Conservation (phyloP, 2,329 filamentous ascomycete species). For the Aspergillus costaricaensis region DNA sequence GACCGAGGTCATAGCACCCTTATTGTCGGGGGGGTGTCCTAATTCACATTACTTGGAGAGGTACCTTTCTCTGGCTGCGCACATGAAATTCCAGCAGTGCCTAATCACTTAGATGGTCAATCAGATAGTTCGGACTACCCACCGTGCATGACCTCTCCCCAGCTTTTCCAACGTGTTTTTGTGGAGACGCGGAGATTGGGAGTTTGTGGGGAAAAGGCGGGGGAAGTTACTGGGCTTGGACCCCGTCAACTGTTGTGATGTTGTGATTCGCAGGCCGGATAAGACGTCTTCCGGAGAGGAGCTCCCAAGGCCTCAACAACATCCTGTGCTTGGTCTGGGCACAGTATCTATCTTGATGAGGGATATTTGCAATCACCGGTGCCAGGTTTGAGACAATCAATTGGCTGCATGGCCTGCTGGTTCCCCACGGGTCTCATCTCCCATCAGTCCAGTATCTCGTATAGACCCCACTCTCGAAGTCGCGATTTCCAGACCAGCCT, state of each 20-base stretch:
- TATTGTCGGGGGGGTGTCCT: no score
- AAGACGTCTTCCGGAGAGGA: not conserved
- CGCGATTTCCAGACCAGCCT: no score
- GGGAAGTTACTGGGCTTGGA: not conserved
- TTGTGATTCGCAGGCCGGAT: not conserved
- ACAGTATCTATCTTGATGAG: not conserved
- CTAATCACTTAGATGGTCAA: not conserved
- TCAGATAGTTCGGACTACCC: not conserved
- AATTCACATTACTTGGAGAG: not conserved
- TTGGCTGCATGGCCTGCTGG: no score
- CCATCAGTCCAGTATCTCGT: no score
- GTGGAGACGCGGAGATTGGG: not conserved
- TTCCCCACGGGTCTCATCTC: no score
- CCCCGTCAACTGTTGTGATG: not conserved
- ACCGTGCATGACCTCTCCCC: not conserved
- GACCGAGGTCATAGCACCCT: not conserved
- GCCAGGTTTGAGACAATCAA: no score
- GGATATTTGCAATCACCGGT: no score
- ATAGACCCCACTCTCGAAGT: no score
- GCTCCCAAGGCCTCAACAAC: no score
- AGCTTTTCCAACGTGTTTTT: not conserved
- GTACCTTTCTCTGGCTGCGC: not conserved
- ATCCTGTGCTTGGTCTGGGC: not conserved
- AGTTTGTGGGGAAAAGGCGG: not conserved
- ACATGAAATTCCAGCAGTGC: not conserved